Base-by-base conservation (phyloP, 495 filamentous ascomycete genomes). In the Trichoderma orchidacearum region DNA sequence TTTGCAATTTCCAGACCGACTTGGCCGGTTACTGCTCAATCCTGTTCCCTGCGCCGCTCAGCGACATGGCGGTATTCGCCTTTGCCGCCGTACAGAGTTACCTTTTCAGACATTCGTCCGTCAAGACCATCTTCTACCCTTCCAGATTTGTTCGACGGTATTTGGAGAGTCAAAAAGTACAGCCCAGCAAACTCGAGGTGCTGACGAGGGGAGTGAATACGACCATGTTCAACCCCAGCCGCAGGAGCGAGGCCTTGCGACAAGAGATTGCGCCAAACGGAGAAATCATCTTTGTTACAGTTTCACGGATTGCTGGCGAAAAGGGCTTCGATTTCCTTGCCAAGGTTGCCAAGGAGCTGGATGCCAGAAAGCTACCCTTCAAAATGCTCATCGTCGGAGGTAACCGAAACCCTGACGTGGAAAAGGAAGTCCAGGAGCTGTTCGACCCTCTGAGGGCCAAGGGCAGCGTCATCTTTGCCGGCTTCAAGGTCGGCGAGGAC, bases 1-100 rank as follows among this genome's bases (percentile, higher is more conserved):
- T 84, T 41, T 72, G 81, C 58, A 85, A 84, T 62, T 84, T 83
- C 60, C 81, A 85, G 61, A 85, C 81, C 0, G 81, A 85, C 63
- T 69, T 85, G 5, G 78, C 80, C 0, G 77, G 80, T 12, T 85
- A 85, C 60, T 76, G 77, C 61, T 73, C 75, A 53, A 79, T 85
- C 56, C 67, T 85, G 28, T 80, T 85, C 45, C 80, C 80, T 0
- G 64, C 70, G 30, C 79, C 79, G 1, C 68, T 85, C 17, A 76
- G 77, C 55, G 61, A 60, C 7, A 74, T 80, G 50, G 81, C 78
- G 5, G 77, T 80, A 35, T 75, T 70, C 62, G 63, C 82, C 25
- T 75, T 84, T 55, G 69, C 73, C 13, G 60, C 66, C 0, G 80
- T 83, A 0, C 79, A 84, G 59, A 77, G 79, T 5, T 81, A 77